Base-by-base conservation (phyloP, 169 alveolate species). In the Plasmodium knowlesi region DNA sequence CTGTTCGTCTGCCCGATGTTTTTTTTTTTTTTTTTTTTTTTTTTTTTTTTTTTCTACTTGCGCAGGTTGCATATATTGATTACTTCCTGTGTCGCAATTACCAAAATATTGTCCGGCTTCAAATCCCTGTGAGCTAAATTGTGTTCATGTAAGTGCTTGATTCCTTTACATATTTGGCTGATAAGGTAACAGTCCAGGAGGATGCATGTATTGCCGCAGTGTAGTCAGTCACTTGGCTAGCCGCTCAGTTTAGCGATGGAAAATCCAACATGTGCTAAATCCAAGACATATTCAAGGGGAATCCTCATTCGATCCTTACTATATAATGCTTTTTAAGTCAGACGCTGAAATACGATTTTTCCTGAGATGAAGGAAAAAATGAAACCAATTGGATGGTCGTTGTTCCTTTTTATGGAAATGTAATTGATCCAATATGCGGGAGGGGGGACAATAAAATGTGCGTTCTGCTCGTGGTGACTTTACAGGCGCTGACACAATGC, bases 21-120 rank as follows among this genome's bases (percentile, higher is more conserved):
- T n/a, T n/a, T n/a, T n/a, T n/a, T n/a, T n/a, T n/a, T n/a, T n/a
- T n/a, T n/a, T n/a, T n/a, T n/a, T n/a, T n/a, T n/a, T n/a, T n/a
- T n/a, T n/a, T 67, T 67, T 6, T n/a, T 61, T 61, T 25, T 67
- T 28, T 67, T 19, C 30, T 5, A 25, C n/a, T 39, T 25, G 41
- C 19, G 30, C 37, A 0, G 76, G 9, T 25, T 39, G 19, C 76
- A 5, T 5, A 12, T 25, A n/a, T 10, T 19, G n/a, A 67, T 25
- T 14, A 16, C 14, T n/a, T 12, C 30, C 30, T 34, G 46, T 25
- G 41, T 25, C 39, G 67, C 39, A 81, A 88, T 54, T 57, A 96
- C 97, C 91, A 96, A 85, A 22, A 96, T 84, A 73, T 96, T 96
- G 90, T 96, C 97, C 72, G 97, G 97, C 79, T 96, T 96, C 76